Percentiles rank a stretch among this genome's conserved stretches.
These are phyloP conservation scores for Combretum micranthum DNA, from an alignment of 345 rosid genomes.

Conservation along the genomic window DNA sequence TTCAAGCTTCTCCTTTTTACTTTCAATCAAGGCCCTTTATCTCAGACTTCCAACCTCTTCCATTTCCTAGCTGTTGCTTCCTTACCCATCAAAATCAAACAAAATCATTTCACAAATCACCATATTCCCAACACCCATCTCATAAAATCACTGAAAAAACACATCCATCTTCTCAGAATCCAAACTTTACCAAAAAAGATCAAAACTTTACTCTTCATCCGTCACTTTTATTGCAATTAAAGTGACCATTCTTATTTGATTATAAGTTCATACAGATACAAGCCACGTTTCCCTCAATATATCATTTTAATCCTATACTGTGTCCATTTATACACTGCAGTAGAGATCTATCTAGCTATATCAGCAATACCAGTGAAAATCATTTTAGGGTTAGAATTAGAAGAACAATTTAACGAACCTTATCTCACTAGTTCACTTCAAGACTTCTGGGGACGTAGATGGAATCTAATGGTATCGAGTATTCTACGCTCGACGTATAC, in stretches of 20 bases:
- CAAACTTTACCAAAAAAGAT: background rate
- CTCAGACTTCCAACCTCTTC: conserved; percentile 22
- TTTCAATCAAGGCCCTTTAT: conserved; percentile 43
- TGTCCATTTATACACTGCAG: conserved; percentile 23
- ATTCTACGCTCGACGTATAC: conserved; percentile 40
- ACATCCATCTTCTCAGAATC: background rate
- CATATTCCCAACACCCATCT: conserved; percentile 2
- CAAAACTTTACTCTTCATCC: background rate
- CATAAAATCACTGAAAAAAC: conserved; percentile 3
- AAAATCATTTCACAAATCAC: too few relatives aligned
- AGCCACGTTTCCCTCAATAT: conserved; percentile 13
- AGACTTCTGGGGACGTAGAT: conserved; percentile 70
- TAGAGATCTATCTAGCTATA: conserved; percentile 26
- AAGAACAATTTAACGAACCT: conserved; percentile 55
- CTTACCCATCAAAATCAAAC: conserved; percentile 39
- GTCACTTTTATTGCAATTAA: conserved; percentile 24
- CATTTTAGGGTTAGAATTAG: conserved; percentile 37
- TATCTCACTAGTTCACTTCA: conserved; percentile 56
- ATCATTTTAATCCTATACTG: conserved; percentile 24
- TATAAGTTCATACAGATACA: conserved; percentile 24
- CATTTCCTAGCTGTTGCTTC: conserved; percentile 48
- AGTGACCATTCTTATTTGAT: conserved; percentile 15
- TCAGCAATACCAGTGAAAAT: conserved; percentile 20
- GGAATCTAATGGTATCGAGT: conserved; percentile 53
- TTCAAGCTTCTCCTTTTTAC: conserved; percentile 56